Evolutionary conservation across 2,329 filamentous ascomycete genomes (phyloP), one percentile per base, ranked within the genome.

Genomic region (Colletotrichum salicis): DNA sequence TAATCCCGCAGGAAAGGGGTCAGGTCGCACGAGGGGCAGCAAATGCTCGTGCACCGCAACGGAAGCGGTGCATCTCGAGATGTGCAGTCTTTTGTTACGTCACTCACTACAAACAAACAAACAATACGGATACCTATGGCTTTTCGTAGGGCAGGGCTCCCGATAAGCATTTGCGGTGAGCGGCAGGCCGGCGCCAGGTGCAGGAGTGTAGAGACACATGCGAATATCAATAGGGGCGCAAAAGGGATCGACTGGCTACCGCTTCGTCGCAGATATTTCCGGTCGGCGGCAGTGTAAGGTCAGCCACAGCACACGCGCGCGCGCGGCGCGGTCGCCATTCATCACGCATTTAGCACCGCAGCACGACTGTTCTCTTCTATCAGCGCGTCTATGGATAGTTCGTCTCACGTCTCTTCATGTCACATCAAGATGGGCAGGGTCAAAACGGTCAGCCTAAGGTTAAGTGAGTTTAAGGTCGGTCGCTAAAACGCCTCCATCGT

Each of bases 261-360:
- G 59, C 24, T 69, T 41, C 54, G 59, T 69, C 65, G 24, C 59
- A 69, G 54, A 69, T 60, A 64, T 71, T 60, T 69, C 33, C 45
- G 45, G 64, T 54, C 41, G 41, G 65, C 65, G 61, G 61, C 48
- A 55, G 27, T 22, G 59, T 57, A 33, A 69, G 48, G 41, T 59
- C 60, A 45, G 51, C 58, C 58, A 45, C 29, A 37, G 24, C 61
- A 35, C 61, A 35, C 22, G 29, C 22, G 27, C 27, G 22, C 59
- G 48, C 31, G 29, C 35, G 13, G 48, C 48, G 48, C 60, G 41
- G 27, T 33, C 37, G 48, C 41, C 22, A 51, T 22, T 24, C 45
- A 27, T 27, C 31, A 35, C 41, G 12, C 3, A 60, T 33, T 22
- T 11, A 22, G 45, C 12, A 27, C 62, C 59, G 56, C 48, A 24